These are phyloP conservation scores for Podaxis pistillaris DNA, from an alignment of 768 basidiomycete genomes.

Conservation along the genomic window DNA sequence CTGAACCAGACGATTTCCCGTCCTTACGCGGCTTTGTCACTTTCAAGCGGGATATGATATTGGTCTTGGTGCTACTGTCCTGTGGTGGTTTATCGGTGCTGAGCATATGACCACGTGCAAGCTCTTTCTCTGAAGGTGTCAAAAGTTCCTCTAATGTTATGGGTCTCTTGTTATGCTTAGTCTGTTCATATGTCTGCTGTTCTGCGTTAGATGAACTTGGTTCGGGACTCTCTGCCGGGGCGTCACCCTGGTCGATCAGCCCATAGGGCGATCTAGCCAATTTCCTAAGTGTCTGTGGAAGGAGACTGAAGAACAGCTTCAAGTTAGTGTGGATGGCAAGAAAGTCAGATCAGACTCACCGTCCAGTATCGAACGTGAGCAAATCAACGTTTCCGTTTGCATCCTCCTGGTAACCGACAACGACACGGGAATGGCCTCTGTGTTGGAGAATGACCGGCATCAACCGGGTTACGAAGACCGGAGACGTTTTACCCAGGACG, in stretches of 20 bases:
- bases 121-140: slow-evolving; percentile 8
- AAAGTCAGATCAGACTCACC: slow-evolving; percentile 33
- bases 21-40: neutral
- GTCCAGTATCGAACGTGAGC: slow-evolving; percentile 76
- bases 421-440: slow-evolving; percentile 80
- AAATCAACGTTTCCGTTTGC: slow-evolving; percentile 59
- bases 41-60: slow-evolving; percentile 2
- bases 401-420: slow-evolving; percentile 79
- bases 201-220: neutral
- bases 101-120: neutral
- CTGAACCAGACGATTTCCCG: neutral
- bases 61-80: neutral
- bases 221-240: neutral
- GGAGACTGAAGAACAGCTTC: neutral
- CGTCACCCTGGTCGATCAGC: neutral
- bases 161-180: neutral
- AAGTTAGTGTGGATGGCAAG: neutral
- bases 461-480: slow-evolving; percentile 56
- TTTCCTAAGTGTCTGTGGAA: slow-evolving; percentile 8
- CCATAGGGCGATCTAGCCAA: slow-evolving; percentile 7
- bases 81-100: neutral
- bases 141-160: slow-evolving; percentile 7
- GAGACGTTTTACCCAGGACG: slow-evolving; percentile 42
- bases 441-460: slow-evolving; percentile 87
- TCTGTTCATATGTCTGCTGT: neutral